Evolutionary conservation across 2,329 filamentous ascomycete genomes (phyloP).

Genomic region (Ambrosiella xylebori): DNA sequence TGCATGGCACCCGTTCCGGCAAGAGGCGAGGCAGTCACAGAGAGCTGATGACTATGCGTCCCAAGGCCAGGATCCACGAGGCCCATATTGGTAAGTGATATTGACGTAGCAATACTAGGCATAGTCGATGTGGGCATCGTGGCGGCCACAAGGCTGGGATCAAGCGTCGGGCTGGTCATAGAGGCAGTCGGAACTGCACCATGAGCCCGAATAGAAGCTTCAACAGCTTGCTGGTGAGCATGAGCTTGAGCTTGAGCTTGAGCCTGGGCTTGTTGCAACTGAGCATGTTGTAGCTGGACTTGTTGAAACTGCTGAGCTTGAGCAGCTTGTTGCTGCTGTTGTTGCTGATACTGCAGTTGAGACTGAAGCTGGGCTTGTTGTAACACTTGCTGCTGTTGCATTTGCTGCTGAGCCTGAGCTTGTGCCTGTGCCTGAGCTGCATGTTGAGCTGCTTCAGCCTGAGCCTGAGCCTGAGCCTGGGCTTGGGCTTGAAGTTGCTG

Average conservation of each 20-base stretch:
- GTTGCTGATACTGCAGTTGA: background rate
- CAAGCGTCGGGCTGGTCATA: conserved; percentile 9
- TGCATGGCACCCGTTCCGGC: conserved; percentile 4
- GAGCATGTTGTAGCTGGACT: background rate
- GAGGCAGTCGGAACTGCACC: conserved; percentile 9
- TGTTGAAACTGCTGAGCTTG: background rate
- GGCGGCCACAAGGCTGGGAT: conserved; percentile 9
- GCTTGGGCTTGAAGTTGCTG: too few relatives aligned
- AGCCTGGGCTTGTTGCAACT: conserved; percentile 1
- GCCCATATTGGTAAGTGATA: conserved; percentile 5
- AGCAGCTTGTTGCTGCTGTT: background rate
- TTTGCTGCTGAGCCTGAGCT: conserved; percentile 3
- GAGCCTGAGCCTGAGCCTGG: background rate
- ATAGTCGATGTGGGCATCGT: conserved; percentile 11
- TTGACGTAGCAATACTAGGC: conserved; percentile 9
- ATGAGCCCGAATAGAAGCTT: conserved; percentile 3
- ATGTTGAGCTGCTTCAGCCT: background rate
- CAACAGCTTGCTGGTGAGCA: conserved; percentile 1
- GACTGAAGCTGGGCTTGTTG: conserved; percentile 1
- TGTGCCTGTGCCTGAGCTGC: conserved; percentile 4
- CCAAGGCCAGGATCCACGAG: conserved; percentile 10
- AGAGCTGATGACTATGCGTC: conserved; percentile 2
- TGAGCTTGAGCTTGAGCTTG: conserved; percentile 6
- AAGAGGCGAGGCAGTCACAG: conserved; percentile 1
- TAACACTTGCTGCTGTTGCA: background rate